Conservation (phyloP, 805 yeast genomes). For the Yarrowia deformans region DNA sequence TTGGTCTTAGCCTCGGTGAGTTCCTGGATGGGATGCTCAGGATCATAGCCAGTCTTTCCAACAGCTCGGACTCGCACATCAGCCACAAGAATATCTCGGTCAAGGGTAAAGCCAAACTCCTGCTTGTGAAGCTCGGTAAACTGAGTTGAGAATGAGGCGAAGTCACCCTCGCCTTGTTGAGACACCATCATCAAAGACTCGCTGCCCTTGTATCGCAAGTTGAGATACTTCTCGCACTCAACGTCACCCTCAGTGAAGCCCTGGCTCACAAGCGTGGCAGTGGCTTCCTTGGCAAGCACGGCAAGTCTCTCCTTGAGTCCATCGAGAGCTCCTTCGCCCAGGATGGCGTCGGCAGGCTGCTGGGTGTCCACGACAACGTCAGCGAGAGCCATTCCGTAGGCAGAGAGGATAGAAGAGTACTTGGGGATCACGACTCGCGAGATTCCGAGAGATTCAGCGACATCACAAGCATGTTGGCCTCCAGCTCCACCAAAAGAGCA, state of each 20-base stretch:
- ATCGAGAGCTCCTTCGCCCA: constrained; percentile 49
- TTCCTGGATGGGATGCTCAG: constrained; percentile 62
- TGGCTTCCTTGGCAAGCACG: constrained; percentile 56
- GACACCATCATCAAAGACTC: constrained; percentile 83
- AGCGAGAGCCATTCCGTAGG: constrained; percentile 87
- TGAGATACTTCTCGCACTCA: constrained; percentile 68
- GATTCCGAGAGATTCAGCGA: constrained; percentile 76
- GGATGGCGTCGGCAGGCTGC: constrained; percentile 65
- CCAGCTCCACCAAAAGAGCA: constrained; percentile 95
- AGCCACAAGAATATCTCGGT: constrained; percentile 67
- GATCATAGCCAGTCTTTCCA: constrained; percentile 62
- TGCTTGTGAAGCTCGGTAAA: constrained; percentile 65
- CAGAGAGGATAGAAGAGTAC: constrained; percentile 83
- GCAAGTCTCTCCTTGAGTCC: constrained; percentile 57
- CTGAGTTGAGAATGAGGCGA: constrained; percentile 48
- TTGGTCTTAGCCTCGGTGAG: constrained; percentile 50
- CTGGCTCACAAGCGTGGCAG: constrained; percentile 56
- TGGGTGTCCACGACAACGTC: constrained; percentile 84
- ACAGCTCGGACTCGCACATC: constrained; percentile 78
- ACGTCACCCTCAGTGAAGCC: constrained; percentile 60
- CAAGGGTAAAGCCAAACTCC: constrained; percentile 76
- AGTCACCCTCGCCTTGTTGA: constrained; percentile 44
- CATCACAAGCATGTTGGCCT: constrained; percentile 85
- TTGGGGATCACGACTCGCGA: constrained; percentile 73
- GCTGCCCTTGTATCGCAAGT: constrained; percentile 86